A percentile compares a stretch with the other conserved stretches of the same genome.
Evolutionary conservation across 2,329 filamentous ascomycete species (phyloP).

Genomic region (Orbilia javanica): DNA sequence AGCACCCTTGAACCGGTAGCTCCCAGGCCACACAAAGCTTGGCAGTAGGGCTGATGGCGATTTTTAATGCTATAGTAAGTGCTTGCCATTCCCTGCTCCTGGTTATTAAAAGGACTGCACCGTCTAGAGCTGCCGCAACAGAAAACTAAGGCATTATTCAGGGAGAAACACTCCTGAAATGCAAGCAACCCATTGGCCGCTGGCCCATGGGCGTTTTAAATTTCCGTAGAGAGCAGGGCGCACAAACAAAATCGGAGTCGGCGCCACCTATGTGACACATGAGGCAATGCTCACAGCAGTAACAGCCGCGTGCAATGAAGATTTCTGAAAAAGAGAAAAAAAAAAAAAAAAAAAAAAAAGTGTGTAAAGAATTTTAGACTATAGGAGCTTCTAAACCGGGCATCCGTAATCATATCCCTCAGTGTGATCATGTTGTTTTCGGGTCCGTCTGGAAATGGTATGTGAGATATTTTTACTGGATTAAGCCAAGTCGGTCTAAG

Average conservation of each 20-base stretch:
- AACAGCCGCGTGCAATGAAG: slow-evolving; percentile 5
- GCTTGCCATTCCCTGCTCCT: background rate
- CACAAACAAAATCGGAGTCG: background rate
- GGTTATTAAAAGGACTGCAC: background rate
- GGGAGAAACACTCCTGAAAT: slow-evolving; percentile 17
- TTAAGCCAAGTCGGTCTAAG: slow-evolving; percentile 19
- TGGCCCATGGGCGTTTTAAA: slow-evolving; percentile 11
- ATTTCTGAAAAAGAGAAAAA: slow-evolving; percentile 15
- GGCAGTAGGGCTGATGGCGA: slow-evolving; percentile 33
- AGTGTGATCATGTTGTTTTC: slow-evolving; percentile 2
- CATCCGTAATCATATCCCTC: slow-evolving; percentile 15
- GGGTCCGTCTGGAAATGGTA: slow-evolving; percentile 26
- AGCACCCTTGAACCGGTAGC: slow-evolving; percentile 6
- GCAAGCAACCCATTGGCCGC: background rate
- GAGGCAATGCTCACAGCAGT: slow-evolving; percentile 2
- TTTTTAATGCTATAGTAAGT: slow-evolving; percentile 7
- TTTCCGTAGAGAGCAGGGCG: slow-evolving; percentile 7
- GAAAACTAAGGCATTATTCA: slow-evolving; percentile 15
- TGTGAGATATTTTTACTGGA: slow-evolving; percentile 20
- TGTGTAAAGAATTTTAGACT: slow-evolving; percentile 23
- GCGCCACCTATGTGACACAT: slow-evolving; percentile 22
- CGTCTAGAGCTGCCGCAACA: background rate
- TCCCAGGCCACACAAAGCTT: background rate
- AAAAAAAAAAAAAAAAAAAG: too few species aligned
- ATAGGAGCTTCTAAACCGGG: slow-evolving; percentile 24